Conservation (phyloP, 176 grass and related monocot species). For the Phyllostachys edulis region DNA sequence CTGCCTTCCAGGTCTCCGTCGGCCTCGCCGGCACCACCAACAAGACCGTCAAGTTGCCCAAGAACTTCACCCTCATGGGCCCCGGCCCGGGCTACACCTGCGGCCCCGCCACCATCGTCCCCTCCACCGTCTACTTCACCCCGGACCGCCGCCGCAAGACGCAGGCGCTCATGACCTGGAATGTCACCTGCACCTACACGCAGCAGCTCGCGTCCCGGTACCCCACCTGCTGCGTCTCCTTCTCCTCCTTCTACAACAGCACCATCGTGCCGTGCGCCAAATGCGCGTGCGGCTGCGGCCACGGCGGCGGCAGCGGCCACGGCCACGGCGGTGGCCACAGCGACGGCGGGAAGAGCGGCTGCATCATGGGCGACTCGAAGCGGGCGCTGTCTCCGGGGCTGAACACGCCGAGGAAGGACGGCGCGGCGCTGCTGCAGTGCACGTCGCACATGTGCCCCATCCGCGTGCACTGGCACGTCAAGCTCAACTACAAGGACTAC, state of each 20-base stretch:
- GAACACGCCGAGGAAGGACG: constrained; percentile 82
- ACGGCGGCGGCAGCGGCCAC: constrained; percentile 26
- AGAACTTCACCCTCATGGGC: constrained; percentile 70
- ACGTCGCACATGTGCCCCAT: constrained; percentile 86
- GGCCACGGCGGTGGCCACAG: constrained; percentile 23
- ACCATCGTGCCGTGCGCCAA: constrained; percentile 74
- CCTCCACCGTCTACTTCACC: constrained; percentile 66
- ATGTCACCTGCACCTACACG: constrained; percentile 77
- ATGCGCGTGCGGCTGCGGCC: constrained; percentile 79
- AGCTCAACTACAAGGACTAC: constrained; percentile 98
- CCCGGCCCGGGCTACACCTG: constrained; percentile 86
- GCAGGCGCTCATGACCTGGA: constrained; percentile 96
- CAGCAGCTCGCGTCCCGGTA: constrained; percentile 68
- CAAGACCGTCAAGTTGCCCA: constrained; percentile 88
- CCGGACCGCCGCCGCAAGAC: constrained; percentile 66
- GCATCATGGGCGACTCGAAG: constrained; percentile 65
- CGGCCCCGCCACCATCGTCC: constrained; percentile 59
- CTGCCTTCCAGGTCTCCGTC: constrained; percentile 85
- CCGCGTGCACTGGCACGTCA: constrained; percentile 90
- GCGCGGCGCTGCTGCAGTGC: constrained; percentile 73
- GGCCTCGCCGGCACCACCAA: constrained; percentile 82
- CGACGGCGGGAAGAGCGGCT: neutral
- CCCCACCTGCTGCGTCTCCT: constrained; percentile 85
- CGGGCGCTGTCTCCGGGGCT: constrained; percentile 43
- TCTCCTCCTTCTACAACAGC: constrained; percentile 93